These are phyloP conservation scores for Arbutus unedo DNA, from an alignment of 148 eudicot genomes.

Conservation along the genomic window DNA sequence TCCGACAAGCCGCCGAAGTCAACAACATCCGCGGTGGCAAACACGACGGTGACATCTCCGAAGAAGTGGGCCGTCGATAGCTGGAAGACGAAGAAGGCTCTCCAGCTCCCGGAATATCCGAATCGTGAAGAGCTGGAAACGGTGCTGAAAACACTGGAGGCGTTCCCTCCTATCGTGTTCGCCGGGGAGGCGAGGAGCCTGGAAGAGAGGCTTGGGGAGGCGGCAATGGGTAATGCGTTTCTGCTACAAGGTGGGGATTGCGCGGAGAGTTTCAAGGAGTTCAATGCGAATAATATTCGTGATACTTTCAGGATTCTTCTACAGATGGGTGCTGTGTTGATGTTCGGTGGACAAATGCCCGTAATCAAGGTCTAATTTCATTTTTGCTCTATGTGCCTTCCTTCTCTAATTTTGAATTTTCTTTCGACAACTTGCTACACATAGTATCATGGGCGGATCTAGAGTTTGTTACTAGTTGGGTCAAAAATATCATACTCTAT, in stretches of 20 bases:
- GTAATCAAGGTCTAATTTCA: slow-evolving; percentile 35
- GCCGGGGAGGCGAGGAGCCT: slow-evolving; percentile 50
- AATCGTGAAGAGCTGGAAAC: slow-evolving; percentile 30
- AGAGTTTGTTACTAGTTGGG: too few relatives aligned
- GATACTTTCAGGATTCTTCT: slow-evolving; percentile 50
- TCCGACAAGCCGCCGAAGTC: neutral
- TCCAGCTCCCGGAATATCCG: slow-evolving; percentile 48
- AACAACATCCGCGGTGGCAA: slow-evolving; percentile 5
- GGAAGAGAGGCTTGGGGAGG: slow-evolving; percentile 46
- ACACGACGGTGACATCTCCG: slow-evolving; percentile 8
- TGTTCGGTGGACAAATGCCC: slow-evolving; percentile 57
- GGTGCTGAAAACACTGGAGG: slow-evolving; percentile 38
- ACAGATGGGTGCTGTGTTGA: slow-evolving; percentile 52
- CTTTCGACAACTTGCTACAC: too few relatives aligned
- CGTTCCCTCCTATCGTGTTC: slow-evolving; percentile 48
- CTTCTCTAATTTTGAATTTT: neutral
- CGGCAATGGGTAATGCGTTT: slow-evolving; percentile 50
- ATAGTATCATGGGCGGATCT: too few relatives aligned
- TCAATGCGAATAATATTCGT: slow-evolving; percentile 47
- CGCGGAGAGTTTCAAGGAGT: slow-evolving; percentile 56
- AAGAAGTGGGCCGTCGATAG: slow-evolving; percentile 36
- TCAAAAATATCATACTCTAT: too few relatives aligned
- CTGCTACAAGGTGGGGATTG: slow-evolving; percentile 53
- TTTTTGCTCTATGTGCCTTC: neutral
- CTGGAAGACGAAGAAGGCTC: slow-evolving; percentile 46